Evolutionary conservation across 345 rosid genomes (phyloP).

Genomic region (Lepidium sativum): DNA sequence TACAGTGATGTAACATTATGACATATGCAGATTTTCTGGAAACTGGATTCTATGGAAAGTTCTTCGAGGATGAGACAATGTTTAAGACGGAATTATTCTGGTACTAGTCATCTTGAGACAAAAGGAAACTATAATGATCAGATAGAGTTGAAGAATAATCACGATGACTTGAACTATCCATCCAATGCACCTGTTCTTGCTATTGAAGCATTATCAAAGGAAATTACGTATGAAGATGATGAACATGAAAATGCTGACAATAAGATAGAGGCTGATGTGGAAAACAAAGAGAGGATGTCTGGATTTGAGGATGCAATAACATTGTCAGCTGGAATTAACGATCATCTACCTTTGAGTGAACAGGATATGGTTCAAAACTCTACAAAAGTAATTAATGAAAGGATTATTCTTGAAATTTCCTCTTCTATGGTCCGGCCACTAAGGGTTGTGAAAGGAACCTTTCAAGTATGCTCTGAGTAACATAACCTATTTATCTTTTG

Average conservation of each 20-base stretch:
- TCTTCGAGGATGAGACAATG: conserved; percentile 88
- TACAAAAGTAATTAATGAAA: conserved; percentile 54
- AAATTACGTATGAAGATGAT: conserved; percentile 60
- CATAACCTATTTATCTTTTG: not conserved
- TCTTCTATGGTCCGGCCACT: conserved; percentile 85
- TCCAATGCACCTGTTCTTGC: conserved; percentile 52
- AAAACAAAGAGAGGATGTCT: conserved; percentile 33
- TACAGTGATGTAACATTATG: not conserved
- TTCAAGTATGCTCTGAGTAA: conserved; percentile 51
- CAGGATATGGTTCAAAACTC: conserved; percentile 41
- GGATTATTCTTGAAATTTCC: conserved; percentile 79
- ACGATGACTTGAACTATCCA: conserved; percentile 37
- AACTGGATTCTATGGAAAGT: conserved; percentile 88
- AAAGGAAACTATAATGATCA: conserved; percentile 60
- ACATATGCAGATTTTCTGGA: conserved; percentile 66
- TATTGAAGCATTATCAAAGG: conserved; percentile 68
- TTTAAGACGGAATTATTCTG: conserved; percentile 59
- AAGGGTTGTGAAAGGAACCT: conserved; percentile 72
- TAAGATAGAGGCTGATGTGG: conserved; percentile 35
- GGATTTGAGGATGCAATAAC: conserved; percentile 42
- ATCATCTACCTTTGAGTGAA: conserved; percentile 43
- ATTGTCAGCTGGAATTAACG: conserved; percentile 32
- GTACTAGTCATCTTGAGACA: conserved; percentile 65
- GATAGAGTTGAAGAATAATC: conserved; percentile 26
- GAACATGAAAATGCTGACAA: conserved; percentile 47